phyloP scores from a whole-genome alignment of 495 filamentous ascomycete species.

The Lindgomyces ingoldianus region DNA sequence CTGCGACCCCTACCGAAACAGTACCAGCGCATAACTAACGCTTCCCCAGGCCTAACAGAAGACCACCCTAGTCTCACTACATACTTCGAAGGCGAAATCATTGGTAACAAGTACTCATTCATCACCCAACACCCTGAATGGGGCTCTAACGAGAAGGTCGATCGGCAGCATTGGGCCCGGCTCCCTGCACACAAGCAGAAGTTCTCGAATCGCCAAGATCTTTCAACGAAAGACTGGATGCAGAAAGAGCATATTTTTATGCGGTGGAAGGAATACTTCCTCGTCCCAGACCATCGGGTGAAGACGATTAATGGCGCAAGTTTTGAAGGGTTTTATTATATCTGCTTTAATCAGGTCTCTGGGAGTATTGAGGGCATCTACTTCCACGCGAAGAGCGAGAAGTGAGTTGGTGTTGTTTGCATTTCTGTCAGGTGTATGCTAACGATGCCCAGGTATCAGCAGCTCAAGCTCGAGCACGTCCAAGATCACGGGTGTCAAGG shows the following conservation, averaged over 20 bases:
- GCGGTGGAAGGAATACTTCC: conserved; percentile 99
- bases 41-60: conserved; percentile 76
- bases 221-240: conserved; percentile 65
- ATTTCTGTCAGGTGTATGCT: conserved; percentile 24
- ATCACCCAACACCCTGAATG: conserved; percentile 84
- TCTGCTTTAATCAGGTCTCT: conserved; percentile 91
- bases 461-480: conserved; percentile 86
- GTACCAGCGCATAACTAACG: conserved; percentile 29
- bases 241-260: conserved; percentile 95
- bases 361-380: conserved; percentile 91
- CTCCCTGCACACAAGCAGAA: conserved; percentile 84
- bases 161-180: conserved; percentile 89
- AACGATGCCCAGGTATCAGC: conserved; percentile 69
- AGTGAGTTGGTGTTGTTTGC: conserved; percentile 73
- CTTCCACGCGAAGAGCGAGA: conserved; percentile 96
- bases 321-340: conserved; percentile 99
- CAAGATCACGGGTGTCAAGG: conserved; percentile 80
- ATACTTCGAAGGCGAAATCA: conserved; percentile 98
- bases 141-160: conserved; percentile 90
- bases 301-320: conserved; percentile 87
- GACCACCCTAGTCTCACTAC: conserved; percentile 96
- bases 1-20: conserved; percentile 32
- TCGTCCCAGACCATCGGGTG: conserved; percentile 93
- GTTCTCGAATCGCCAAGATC: conserved; percentile 75
- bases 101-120: conserved; percentile 92